Percentiles rank a stretch among this genome's conserved stretches.
phyloP scores from a whole-genome alignment of 78 protist genomes.

The Dictyostelium intermedium region DNA sequence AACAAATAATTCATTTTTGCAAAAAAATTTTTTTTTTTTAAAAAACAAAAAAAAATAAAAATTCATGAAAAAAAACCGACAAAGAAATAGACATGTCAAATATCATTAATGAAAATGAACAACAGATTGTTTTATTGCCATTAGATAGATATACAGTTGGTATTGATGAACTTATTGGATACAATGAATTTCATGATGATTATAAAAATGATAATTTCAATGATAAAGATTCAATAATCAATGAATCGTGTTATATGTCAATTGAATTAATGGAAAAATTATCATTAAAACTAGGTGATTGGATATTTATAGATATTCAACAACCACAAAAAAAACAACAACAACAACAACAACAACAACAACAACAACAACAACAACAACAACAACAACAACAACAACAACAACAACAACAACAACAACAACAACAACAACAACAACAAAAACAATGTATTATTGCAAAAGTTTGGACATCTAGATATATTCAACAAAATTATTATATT shows the following conservation, averaged over 20 bases:
- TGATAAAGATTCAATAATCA: not conserved
- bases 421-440: not conserved
- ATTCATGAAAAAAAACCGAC: too few relatives aligned
- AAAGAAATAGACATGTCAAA: not conserved
- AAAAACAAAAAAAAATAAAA: not conserved
- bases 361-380: not conserved
- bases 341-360: not conserved
- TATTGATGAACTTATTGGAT: not conserved
- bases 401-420: not conserved
- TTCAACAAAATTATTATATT: not conserved
- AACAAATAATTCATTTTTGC: not conserved
- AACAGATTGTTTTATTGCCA: not conserved
- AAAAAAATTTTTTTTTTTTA: not conserved
- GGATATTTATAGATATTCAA: slow-evolving; percentile 20
- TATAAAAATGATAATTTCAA: not conserved
- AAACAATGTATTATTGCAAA: not conserved
- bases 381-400: not conserved
- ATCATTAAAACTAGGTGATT: not conserved
- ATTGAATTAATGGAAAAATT: not conserved
- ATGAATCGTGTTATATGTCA: slow-evolving; percentile 6
- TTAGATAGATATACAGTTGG: not conserved
- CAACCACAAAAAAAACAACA: not conserved
- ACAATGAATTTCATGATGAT: not conserved
- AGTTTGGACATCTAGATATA: slow-evolving; percentile 17
- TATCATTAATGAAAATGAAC: not conserved